These are phyloP conservation scores for Eucalyptus fibrosa DNA, from an alignment of 345 rosid species.

Conservation along the genomic window DNA sequence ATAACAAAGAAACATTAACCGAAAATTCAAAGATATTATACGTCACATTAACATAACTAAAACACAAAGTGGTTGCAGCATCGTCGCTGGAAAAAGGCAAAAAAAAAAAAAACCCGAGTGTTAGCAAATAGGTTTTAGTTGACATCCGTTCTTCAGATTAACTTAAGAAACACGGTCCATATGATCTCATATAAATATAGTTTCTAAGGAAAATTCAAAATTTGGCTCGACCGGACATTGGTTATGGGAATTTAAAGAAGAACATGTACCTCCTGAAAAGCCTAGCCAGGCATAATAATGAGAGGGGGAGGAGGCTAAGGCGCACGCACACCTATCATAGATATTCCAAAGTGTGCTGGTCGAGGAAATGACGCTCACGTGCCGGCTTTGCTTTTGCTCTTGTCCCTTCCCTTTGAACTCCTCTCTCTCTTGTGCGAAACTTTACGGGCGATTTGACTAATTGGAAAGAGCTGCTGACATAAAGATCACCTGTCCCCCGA, in stretches of 20 bases:
- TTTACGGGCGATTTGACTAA: neutral
- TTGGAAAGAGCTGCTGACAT: neutral
- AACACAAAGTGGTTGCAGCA: too few species aligned
- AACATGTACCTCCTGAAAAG: neutral
- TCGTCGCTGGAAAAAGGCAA: neutral
- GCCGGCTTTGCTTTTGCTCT: neutral
- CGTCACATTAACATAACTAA: neutral
- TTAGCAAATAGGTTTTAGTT: neutral
- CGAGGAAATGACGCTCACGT: constrained; percentile 39
- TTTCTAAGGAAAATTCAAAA: neutral
- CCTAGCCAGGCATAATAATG: constrained; percentile 16
- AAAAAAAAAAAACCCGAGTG: neutral
- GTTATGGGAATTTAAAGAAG: neutral
- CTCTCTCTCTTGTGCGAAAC: neutral
- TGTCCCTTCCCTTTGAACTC: neutral
- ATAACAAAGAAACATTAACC: neutral
- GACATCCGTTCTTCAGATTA: neutral
- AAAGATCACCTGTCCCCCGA: neutral
- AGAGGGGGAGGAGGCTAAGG: neutral
- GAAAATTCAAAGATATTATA: neutral
- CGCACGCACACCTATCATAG: neutral
- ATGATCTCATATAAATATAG: neutral
- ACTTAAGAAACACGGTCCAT: neutral
- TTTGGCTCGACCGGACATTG: neutral
- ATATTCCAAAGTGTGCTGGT: constrained; percentile 8